phyloP scores from a whole-genome alignment of 495 filamentous ascomycete species.

The Tuber umbilicatum region DNA sequence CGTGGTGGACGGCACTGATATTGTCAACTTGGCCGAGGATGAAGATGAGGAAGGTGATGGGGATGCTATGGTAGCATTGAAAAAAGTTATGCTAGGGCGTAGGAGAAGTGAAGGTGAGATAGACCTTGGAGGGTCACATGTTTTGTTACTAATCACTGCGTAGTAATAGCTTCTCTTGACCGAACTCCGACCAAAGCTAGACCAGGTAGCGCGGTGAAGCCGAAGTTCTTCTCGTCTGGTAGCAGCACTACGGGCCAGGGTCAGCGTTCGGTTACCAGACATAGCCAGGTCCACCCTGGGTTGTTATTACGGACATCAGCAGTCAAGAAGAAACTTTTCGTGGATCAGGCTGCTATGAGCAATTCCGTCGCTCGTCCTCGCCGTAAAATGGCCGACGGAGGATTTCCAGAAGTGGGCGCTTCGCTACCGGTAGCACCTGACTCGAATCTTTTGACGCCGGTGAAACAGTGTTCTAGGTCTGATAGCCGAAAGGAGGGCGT shows the following conservation, averaged over 20 bases:
- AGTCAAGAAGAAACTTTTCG: slow-evolving; percentile 33
- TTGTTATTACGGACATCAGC: slow-evolving; percentile 22
- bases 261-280: slow-evolving; percentile 17
- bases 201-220: slow-evolving; percentile 21
- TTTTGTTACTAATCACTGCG: slow-evolving; percentile 11
- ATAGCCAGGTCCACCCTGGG: slow-evolving; percentile 27
- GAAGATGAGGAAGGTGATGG: slow-evolving; percentile 31
- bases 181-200: slow-evolving; percentile 29
- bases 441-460: slow-evolving; percentile 14
- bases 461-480: slow-evolving; percentile 15
- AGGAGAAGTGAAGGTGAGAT: slow-evolving; percentile 27
- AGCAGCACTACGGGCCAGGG: slow-evolving; percentile 12
- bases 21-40: slow-evolving; percentile 21
- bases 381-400: slow-evolving; percentile 26
- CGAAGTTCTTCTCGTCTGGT: slow-evolving; percentile 23
- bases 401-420: slow-evolving; percentile 15
- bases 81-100: slow-evolving; percentile 29
- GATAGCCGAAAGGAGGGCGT: not conserved
- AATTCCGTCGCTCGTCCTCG: slow-evolving; percentile 18
- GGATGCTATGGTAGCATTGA: slow-evolving; percentile 36
- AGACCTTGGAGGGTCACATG: not conserved
- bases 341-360: slow-evolving; percentile 23
- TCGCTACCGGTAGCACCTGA: slow-evolving; percentile 11
- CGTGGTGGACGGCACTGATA: slow-evolving; percentile 37
- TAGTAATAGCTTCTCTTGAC: slow-evolving; percentile 22